phyloP scores from a whole-genome alignment of 2,329 filamentous ascomycete genomes.

The Rosellinia necatrix region DNA sequence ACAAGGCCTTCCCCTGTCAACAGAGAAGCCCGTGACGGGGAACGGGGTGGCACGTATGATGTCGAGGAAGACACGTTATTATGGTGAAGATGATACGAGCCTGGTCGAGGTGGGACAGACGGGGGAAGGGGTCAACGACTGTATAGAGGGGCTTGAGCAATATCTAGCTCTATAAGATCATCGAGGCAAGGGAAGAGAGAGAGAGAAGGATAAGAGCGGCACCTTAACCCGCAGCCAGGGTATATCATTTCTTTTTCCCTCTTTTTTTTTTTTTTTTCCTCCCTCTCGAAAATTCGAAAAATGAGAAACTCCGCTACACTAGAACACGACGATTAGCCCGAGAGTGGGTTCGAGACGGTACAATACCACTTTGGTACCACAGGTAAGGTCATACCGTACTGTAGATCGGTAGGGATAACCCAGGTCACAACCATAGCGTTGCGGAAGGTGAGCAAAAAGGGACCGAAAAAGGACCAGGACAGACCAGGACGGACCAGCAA shows the following conservation, averaged over 20 bases:
- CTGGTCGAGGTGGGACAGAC: slow-evolving; percentile 31
- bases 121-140: neutral
- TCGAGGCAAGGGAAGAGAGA: slow-evolving; percentile 17
- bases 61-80: slow-evolving; percentile 16
- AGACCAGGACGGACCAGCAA: neutral
- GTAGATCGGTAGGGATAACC: slow-evolving; percentile 22
- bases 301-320: neutral
- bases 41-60: slow-evolving; percentile 25
- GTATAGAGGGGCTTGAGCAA: slow-evolving; percentile 29
- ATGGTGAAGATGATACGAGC: slow-evolving; percentile 19
- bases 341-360: slow-evolving; percentile 17
- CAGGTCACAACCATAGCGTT: slow-evolving; percentile 3
- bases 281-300: neutral
- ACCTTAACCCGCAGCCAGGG: neutral
- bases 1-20: slow-evolving; percentile 34
- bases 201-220: slow-evolving; percentile 25
- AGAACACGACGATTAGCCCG: neutral
- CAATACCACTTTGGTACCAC: slow-evolving; percentile 21
- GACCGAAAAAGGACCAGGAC: slow-evolving; percentile 16
- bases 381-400: slow-evolving; percentile 19
- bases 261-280: too few relatives aligned
- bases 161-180: slow-evolving; percentile 36
- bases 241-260: neutral
- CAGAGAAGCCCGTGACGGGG: slow-evolving; percentile 28
- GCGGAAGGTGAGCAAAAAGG: slow-evolving; percentile 25